Conservation (phyloP, 169 alveolate genomes). For the Cryptosporidium bovis region DNA sequence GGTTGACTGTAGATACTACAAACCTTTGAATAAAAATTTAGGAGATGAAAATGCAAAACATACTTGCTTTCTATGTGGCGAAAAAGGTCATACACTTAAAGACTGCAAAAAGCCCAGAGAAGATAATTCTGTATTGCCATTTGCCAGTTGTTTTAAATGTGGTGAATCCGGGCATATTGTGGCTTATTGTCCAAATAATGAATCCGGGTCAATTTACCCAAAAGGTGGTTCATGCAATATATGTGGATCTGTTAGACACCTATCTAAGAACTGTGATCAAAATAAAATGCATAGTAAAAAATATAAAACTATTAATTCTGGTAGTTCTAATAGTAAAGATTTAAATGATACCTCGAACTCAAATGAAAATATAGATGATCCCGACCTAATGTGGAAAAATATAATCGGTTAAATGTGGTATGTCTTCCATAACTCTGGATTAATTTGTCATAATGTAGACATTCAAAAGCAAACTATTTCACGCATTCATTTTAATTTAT, state of each 20-base stretch:
- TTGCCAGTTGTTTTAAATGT: conserved; percentile 71
- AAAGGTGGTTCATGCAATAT: conserved; percentile 69
- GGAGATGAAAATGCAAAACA: background rate
- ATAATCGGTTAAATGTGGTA: background rate
- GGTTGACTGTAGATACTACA: conserved; percentile 55
- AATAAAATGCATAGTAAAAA: background rate
- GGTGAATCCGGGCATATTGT: conserved; percentile 63
- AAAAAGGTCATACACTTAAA: conserved; percentile 57
- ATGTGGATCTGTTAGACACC: conserved; percentile 66
- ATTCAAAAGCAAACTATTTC: too few relatives aligned
- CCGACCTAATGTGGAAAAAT: conserved; percentile 68
- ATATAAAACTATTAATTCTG: background rate
- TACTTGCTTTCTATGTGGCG: conserved; percentile 60
- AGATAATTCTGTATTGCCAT: conserved; percentile 51
- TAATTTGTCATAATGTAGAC: too few relatives aligned
- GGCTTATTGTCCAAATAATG: conserved; percentile 62
- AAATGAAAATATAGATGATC: conserved; percentile 14
- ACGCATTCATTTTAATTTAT: too few relatives aligned
- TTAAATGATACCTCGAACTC: background rate
- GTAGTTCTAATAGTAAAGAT: background rate
- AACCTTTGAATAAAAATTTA: background rate
- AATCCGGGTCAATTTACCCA: conserved; percentile 54
- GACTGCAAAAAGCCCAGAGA: conserved; percentile 58
- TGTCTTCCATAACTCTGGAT: too few relatives aligned
- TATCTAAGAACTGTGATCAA: conserved; percentile 60